Conservation (phyloP, 345 rosid species). For the Moringa oleifera region DNA sequence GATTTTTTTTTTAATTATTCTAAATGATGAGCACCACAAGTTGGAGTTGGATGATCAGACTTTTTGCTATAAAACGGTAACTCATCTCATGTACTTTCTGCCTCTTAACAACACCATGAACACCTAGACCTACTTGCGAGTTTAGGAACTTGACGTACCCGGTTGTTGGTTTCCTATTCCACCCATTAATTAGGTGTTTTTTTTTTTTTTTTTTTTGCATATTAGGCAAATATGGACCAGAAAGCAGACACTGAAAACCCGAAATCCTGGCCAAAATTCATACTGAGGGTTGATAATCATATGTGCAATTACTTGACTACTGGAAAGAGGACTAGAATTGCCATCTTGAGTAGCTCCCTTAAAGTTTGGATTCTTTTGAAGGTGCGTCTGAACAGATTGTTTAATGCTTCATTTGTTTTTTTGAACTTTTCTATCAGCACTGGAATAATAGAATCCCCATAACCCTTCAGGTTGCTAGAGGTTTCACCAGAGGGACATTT, state of each 20-base stretch:
- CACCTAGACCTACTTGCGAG: neutral
- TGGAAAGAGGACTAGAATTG: slow-evolving; percentile 77
- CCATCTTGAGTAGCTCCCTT: slow-evolving; percentile 81
- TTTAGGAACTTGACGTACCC: neutral
- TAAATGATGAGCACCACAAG: neutral
- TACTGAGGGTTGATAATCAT: slow-evolving; percentile 73
- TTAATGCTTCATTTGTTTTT: neutral
- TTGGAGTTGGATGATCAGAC: neutral
- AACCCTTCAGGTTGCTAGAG: slow-evolving; percentile 68
- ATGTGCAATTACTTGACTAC: slow-evolving; percentile 85
- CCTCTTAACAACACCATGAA: neutral
- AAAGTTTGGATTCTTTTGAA: slow-evolving; percentile 92
- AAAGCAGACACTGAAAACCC: slow-evolving; percentile 68
- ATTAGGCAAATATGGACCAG: slow-evolving; percentile 56
- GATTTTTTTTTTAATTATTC: too few relatives aligned
- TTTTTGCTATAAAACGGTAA: too few relatives aligned
- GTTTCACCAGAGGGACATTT: slow-evolving; percentile 70
- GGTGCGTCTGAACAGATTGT: slow-evolving; percentile 34
- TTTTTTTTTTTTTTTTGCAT: too few relatives aligned
- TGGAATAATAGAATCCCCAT: neutral
- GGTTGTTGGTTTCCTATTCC: too few relatives aligned
- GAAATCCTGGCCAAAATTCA: slow-evolving; percentile 82
- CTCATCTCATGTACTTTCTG: neutral
- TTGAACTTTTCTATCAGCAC: neutral
- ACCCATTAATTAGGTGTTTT: too few relatives aligned